A percentile compares a stretch with the other conserved stretches of the same genome.
These are phyloP conservation scores for Aspergillus tanneri DNA, from an alignment of 2,329 filamentous ascomycete species.

Conservation along the genomic window DNA sequence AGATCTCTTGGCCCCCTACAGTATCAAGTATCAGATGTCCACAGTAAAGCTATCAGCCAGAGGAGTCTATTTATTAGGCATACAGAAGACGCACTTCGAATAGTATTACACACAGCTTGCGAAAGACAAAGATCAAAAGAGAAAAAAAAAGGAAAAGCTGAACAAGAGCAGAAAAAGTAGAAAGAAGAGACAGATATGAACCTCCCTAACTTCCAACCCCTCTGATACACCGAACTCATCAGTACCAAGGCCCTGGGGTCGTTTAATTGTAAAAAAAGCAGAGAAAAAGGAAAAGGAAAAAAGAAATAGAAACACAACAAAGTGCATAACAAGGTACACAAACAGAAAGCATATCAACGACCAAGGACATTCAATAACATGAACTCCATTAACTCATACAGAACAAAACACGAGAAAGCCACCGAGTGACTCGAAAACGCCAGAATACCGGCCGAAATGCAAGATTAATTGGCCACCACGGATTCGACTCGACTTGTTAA, in stretches of 20 bases:
- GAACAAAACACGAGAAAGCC: slow-evolving; percentile 13
- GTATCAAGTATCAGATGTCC: too few species aligned
- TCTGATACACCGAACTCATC: slow-evolving; percentile 24
- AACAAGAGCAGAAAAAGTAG: slow-evolving; percentile 16
- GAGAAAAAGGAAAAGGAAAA: slow-evolving; percentile 13
- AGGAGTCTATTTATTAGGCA: slow-evolving; percentile 18
- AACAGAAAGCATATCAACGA: slow-evolving; percentile 13
- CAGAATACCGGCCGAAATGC: slow-evolving; percentile 9
- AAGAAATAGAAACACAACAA: slow-evolving; percentile 12
- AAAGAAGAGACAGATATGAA: slow-evolving; percentile 18
- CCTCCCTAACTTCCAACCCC: slow-evolving; percentile 1
- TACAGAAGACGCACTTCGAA: slow-evolving; percentile 25
- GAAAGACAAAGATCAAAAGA: slow-evolving; percentile 7
- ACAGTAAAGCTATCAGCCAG: too few species aligned
- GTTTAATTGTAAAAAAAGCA: too few species aligned
- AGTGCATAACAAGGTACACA: slow-evolving; percentile 12
- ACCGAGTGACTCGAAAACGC: slow-evolving; percentile 11
- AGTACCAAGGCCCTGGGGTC: too few species aligned
- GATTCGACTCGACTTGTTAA: slow-evolving; percentile 1
- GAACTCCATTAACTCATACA: slow-evolving; percentile 21
- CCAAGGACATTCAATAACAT: slow-evolving; percentile 12
- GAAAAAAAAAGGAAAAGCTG: slow-evolving; percentile 15
- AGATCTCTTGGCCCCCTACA: background rate
- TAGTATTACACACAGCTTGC: slow-evolving; percentile 29
- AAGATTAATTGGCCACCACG: too few species aligned